Base-by-base conservation (phyloP, 2,329 filamentous ascomycete genomes). In the Chlorencoelia australis region DNA sequence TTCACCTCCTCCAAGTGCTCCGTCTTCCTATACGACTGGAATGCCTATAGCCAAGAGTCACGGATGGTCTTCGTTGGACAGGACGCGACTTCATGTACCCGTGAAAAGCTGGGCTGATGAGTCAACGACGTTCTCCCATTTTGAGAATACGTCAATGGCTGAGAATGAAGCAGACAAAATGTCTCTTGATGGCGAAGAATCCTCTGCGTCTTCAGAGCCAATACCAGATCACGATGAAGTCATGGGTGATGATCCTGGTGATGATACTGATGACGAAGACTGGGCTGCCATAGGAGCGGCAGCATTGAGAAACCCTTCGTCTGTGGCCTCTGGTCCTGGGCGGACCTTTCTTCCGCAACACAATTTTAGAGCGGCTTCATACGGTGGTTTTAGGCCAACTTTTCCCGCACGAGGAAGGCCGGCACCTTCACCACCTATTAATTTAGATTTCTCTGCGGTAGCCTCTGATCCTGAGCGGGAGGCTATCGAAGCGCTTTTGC, bases 191-290 rank as follows among this genome's bases (percentile, higher is more conserved):
- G 71, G 82, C 53, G 79, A 84, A 43, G 73, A 75, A 28, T 76
- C 73, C 37, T 83, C 79, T 33, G 13, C 16, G 14, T 87, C 83
- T 9, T 87, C 82, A 54, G 86, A 81, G 20, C 82, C 86, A 51
- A 81, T 79, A 13, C 73, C 73, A 27, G 42, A 47, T 6, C 75
- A 78, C 37, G 79, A 82, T 41, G 72, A 78, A 48, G 68, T 59
- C 62, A 74, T 79, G 65, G 77, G 79, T 50, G 81, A 85, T 49
- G 82, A 93, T 54, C 76, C 84, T 42, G 79, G 82, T 47, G 86
- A 94, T 55, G 73, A 84, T 41, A 96, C 91, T 16, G 91, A 96
- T 56, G 86, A 95, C 56, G 89, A 96, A 61, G 88, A 96, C 61
- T 95, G 89, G 88, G 85, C 83, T 30, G 77, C 82, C 35, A 82